Conservation (phyloP, 495 filamentous ascomycete genomes). For the Elasticomyces elasticus region DNA sequence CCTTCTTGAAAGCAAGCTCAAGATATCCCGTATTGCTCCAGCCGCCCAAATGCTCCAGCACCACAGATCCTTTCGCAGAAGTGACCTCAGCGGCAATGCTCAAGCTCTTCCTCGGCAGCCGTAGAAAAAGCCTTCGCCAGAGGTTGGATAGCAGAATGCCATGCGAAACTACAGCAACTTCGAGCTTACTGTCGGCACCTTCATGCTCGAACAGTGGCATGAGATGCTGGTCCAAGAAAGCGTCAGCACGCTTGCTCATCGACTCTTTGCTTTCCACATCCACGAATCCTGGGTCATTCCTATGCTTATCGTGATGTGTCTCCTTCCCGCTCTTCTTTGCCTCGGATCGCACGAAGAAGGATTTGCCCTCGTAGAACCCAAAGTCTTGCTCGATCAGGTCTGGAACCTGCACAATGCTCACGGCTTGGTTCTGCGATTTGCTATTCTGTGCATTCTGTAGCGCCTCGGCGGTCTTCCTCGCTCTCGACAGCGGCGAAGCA, state of each 20-base stretch:
- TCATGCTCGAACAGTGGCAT: constrained; percentile 41
- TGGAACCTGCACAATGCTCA: constrained; percentile 38
- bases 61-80: constrained; percentile 13
- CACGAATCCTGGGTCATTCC: constrained; percentile 35
- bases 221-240: constrained; percentile 54
- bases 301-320: constrained; percentile 16
- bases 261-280: constrained; percentile 50
- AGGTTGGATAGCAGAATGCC: constrained; percentile 65
- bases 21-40: constrained; percentile 61
- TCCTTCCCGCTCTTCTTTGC: constrained; percentile 19
- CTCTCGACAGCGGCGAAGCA: constrained; percentile 69
- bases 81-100: constrained; percentile 25
- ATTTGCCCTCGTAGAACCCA: constrained; percentile 56
- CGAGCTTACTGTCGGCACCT: constrained; percentile 16
- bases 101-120: constrained; percentile 39
- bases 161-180: constrained; percentile 63
- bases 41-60: constrained; percentile 39
- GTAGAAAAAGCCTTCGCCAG: constrained; percentile 50
- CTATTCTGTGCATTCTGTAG: constrained; percentile 44
- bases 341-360: constrained; percentile 29
- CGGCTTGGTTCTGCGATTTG: background rate
- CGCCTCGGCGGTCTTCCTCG: constrained; percentile 57
- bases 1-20: constrained; percentile 32
- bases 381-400: constrained; percentile 66
- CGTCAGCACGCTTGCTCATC: constrained; percentile 51